Conservation (phyloP, 495 filamentous ascomycete genomes). For the Neurospora sp. region DNA sequence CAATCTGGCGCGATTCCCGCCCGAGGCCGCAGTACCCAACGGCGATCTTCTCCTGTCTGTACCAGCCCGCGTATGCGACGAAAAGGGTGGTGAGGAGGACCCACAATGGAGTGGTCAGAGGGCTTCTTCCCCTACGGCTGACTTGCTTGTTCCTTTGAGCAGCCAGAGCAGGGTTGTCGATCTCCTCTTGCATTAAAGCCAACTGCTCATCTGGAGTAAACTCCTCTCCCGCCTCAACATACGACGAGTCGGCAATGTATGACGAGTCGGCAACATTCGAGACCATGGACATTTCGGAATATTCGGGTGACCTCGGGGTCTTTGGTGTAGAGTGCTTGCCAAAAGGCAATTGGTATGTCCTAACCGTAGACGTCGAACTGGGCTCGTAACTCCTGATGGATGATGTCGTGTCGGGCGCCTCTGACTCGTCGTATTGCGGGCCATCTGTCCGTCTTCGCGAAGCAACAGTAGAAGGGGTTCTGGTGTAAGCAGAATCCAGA, state of each 20-base stretch:
- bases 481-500: slow-evolving; percentile 12
- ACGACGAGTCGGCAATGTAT: slow-evolving; percentile 5
- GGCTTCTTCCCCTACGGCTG: slow-evolving; percentile 11
- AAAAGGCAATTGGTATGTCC: not conserved
- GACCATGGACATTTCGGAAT: not conserved
- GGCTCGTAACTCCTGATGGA: not conserved
- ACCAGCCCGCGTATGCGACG: slow-evolving; percentile 67
- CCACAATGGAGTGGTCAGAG: slow-evolving; percentile 46
- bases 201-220: slow-evolving; percentile 86
- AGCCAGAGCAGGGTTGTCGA: slow-evolving; percentile 22
- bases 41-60: slow-evolving; percentile 85
- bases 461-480: slow-evolving; percentile 17
- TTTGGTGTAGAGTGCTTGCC: not conserved
- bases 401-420: slow-evolving; percentile 15
- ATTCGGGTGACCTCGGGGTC: not conserved
- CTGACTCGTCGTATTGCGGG: slow-evolving; percentile 12
- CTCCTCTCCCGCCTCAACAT: slow-evolving; percentile 66
- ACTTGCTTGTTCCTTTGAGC: slow-evolving; percentile 14
- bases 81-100: slow-evolving; percentile 56
- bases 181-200: slow-evolving; percentile 56
- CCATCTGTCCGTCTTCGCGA: slow-evolving; percentile 27
- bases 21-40: slow-evolving; percentile 93
- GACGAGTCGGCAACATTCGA: slow-evolving; percentile 2
- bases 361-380: not conserved
- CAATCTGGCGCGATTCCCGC: slow-evolving; percentile 38